Evolutionary conservation across 1,139 yeast genomes (phyloP), one percentile per base, ranked within the genome.

Genomic region (Lodderomyces theae): DNA sequence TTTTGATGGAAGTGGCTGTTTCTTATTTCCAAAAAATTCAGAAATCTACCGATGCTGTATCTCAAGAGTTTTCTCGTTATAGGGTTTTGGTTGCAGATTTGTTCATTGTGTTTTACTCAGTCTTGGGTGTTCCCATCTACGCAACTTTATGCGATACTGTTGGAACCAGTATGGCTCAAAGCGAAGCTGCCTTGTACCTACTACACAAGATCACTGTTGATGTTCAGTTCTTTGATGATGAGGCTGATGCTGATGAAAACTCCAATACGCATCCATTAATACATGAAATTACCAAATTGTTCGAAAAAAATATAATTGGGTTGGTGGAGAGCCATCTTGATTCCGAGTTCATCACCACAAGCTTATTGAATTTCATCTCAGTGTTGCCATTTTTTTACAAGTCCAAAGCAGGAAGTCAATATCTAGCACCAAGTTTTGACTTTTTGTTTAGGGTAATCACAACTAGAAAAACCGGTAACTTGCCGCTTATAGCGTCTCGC

Each of bases 51-150:
- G 33, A 35, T 2, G 42, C 35, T 13, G 23, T 41, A 5, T 30
- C 45, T 3, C 42, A 41, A 30, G 92, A 82, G 49, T 87, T 89
- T 54, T 61, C 65, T 13, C 74, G 79, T 21, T 90, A 80, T 56
- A 72, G 96, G 50, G 65, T 77, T 18, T 90, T 84, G 45, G 83
- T 86, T 8, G 77, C 84, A 2, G 97, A 90, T 51, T 69, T 89
- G 39, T 77, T 86, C 50, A 90, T 87, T 41, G 68, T 79, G 1
- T 61, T 83, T 3, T 86, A 83, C 63, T 77, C 88, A 1, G 65
- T 86, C 11, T 65, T 87, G 38, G 85, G 85, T 26, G 53, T 66
- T 5, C 69, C 75, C 2, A 64, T 88, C 37, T 79, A 80, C 50
- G 68, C 74, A 3, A 69, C 68, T 26, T 62, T 87, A 25, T 65